A percentile compares a stretch with the other conserved stretches of the same genome.
These are phyloP conservation scores for Senecio squalidus DNA, from an alignment of 140 eudicot species.

Conservation along the genomic window DNA sequence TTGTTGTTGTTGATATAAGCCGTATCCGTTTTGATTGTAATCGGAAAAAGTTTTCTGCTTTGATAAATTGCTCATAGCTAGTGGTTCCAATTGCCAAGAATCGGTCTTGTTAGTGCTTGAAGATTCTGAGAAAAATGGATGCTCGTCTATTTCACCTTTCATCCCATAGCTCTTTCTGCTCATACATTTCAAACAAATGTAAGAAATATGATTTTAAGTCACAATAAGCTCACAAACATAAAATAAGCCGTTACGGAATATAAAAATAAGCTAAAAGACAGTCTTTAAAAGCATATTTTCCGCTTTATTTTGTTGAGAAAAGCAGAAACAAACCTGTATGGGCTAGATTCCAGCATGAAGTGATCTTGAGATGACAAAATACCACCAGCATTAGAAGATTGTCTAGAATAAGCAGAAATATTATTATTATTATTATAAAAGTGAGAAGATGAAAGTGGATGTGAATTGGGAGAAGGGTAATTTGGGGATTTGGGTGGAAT, in stretches of 20 bases:
- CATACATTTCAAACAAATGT: too few relatives aligned
- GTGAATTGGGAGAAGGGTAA: constrained; percentile 36
- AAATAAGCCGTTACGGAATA: too few relatives aligned
- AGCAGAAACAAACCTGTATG: constrained; percentile 40
- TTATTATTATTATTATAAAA: constrained; percentile 3
- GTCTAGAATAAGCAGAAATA: constrained; percentile 34
- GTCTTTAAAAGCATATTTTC: background rate
- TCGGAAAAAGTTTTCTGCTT: constrained; percentile 35
- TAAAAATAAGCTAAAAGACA: too few relatives aligned
- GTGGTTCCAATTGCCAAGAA: constrained; percentile 52
- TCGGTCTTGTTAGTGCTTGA: constrained; percentile 39
- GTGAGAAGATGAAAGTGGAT: constrained; percentile 28
- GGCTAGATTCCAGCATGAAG: constrained; percentile 50
- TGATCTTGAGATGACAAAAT: constrained; percentile 34
- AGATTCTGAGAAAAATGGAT: constrained; percentile 46
- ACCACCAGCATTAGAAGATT: constrained; percentile 26
- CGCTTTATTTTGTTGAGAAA: too few relatives aligned
- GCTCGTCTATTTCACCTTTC: constrained; percentile 57
- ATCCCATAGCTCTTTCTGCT: constrained; percentile 46
- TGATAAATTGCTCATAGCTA: constrained; percentile 37
- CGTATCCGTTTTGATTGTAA: constrained; percentile 34
- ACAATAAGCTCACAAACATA: too few relatives aligned
- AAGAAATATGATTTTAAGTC: too few relatives aligned
- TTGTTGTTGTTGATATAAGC: constrained; percentile 31
- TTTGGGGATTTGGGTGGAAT: constrained; percentile 30